Base-by-base conservation (phyloP, 768 basidiomycete species). In the Rhizopogon roseolus region DNA sequence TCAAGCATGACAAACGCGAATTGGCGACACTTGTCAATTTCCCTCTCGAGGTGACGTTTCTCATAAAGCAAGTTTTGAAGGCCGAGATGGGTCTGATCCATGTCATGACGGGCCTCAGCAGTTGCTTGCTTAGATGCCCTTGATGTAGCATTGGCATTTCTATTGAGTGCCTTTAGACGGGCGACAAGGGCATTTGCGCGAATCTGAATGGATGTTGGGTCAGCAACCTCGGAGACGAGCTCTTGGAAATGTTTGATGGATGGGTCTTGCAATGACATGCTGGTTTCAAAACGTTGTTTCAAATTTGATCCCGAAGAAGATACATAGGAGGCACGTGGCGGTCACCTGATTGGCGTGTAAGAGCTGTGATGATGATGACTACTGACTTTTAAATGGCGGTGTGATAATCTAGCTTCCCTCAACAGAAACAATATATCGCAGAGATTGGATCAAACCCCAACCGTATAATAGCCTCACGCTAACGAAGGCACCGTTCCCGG, bases 1-100 rank as follows among this genome's bases (percentile, higher is more conserved):
- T 6, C 36, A 48, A 19, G 9, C 6, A 2, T 7, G 42, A 78
- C 89, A 62, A 66, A 93, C 91, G 88, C 90, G 64, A 93, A 95
- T 65, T 94, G 91, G 45, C 90, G 81, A 70, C 93, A 95, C 66
- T 93, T 93, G 62, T 91, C 88, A 36, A 95, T 95, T 72, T 95
- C 93, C 53, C 90, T 80, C 68, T 93, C 90, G 5, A 95, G 81
- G 63, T 95, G 91, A 27, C 90, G 80, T 65, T 90, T 91, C 71
- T 95, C 92, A 60, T 94, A 95, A 46, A 88, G 77, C 36, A 93
- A 74, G 59, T 95, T 95, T 71, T 95, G 91, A 29, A 91, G 80
- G 19, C 84, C 84, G 38, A 95, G 82, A 68, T 92, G 84, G 0
- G 90, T 86, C 70, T 92, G 86, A 71, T 94, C 93, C 90, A 95